Conservation (phyloP, 305 asterid species). For the Rubia occidens region DNA sequence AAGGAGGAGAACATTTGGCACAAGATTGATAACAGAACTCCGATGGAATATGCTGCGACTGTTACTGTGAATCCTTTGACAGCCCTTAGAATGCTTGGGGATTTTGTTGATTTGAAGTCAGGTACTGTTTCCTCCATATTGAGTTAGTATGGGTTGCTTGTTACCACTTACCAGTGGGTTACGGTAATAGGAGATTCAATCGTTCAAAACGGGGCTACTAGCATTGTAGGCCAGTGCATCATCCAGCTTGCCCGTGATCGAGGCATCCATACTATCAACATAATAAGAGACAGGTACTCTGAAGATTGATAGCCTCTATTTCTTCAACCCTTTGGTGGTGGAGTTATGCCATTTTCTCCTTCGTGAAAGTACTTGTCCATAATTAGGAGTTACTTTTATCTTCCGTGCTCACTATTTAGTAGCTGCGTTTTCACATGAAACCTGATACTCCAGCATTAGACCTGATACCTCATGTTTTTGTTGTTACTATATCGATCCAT, state of each 20-base stretch:
- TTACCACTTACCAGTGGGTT: constrained; percentile 14
- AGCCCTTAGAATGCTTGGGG: constrained; percentile 89
- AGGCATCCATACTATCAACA: constrained; percentile 65
- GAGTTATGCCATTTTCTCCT: neutral
- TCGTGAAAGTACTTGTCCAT: neutral
- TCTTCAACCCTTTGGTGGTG: neutral
- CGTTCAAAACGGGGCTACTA: constrained; percentile 95
- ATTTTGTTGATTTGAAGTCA: constrained; percentile 62
- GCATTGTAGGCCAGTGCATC: constrained; percentile 91
- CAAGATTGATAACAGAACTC: constrained; percentile 60
- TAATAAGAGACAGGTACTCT: constrained; percentile 80
- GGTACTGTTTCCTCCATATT: constrained; percentile 35
- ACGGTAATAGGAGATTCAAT: constrained; percentile 59
- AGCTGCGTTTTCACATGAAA: neutral
- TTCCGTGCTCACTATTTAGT: neutral
- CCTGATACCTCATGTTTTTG: neutral
- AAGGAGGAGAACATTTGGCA: constrained; percentile 79
- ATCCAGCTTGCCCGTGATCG: constrained; percentile 79
- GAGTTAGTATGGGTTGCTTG: constrained; percentile 9
- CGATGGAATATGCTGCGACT: constrained; percentile 83
- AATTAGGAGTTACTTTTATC: neutral
- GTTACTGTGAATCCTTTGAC: constrained; percentile 80
- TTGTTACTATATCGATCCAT: neutral
- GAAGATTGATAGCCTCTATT: constrained; percentile 6
- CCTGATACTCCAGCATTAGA: neutral